Evolutionary conservation across 1,284 basidiomycete species (phyloP).

Genomic region (Vanrija sp.): DNA sequence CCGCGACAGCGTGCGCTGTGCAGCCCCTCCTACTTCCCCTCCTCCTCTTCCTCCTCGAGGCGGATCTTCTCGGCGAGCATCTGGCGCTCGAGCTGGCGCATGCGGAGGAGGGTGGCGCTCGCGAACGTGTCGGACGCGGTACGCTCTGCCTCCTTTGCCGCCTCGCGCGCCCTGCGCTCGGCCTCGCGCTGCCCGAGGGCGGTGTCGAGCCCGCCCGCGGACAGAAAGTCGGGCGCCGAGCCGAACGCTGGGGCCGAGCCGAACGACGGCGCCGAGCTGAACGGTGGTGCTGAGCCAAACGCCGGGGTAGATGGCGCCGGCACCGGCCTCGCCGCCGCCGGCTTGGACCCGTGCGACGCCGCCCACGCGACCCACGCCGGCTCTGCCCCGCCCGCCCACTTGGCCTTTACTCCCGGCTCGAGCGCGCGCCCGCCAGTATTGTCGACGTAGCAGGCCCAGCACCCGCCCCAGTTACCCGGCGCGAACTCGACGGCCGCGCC

Average conservation of each 20-base stretch:
- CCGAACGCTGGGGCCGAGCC: conserved; percentile 20
- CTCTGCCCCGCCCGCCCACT: conserved; percentile 64
- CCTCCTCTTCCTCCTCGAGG: conserved; percentile 37
- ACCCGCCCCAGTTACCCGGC: conserved; percentile 51
- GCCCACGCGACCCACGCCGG: conserved; percentile 71
- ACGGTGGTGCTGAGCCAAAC: conserved; percentile 8
- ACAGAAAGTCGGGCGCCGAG: conserved; percentile 26
- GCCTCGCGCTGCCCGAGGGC: neutral
- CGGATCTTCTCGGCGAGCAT: conserved; percentile 68
- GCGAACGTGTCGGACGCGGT: conserved; percentile 62
- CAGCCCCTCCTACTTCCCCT: neutral
- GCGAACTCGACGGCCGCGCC: conserved; percentile 47
- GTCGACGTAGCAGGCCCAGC: conserved; percentile 44
- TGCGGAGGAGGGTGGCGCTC: conserved; percentile 70
- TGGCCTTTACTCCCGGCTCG: conserved; percentile 57
- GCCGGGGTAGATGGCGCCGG: neutral
- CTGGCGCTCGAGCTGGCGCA: conserved; percentile 61
- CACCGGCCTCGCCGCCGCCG: neutral
- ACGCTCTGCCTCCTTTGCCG: conserved; percentile 39
- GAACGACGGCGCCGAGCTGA: conserved; percentile 18
- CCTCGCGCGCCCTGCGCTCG: conserved; percentile 16
- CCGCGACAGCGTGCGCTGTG: too few species aligned
- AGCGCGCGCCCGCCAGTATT: conserved; percentile 40
- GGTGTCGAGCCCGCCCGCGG: conserved; percentile 22
- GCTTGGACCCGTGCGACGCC: conserved; percentile 52